Evolutionary conservation across 768 basidiomycete genomes (phyloP), one percentile per base, ranked within the genome.

Genomic region (Rubroboletus satanas): DNA sequence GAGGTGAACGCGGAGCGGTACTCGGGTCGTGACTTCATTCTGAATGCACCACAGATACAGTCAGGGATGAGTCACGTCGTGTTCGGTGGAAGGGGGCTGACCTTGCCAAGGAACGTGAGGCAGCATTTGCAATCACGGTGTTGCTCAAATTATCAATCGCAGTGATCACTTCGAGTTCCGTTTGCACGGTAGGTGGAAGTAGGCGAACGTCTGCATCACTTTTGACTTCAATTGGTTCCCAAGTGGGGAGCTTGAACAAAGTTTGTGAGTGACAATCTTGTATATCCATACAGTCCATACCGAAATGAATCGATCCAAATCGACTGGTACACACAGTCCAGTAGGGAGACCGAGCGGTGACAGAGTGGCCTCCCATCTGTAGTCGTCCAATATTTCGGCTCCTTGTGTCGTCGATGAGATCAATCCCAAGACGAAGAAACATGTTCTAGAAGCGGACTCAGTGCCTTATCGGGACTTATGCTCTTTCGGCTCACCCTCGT

Each of bases 141-240:
- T 99, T 99, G 29, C 89, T 87, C 39, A 99, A 77, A 67, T 98
- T 98, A 63, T 93, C 88, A 47, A 99, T 90, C 5, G 92, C 90
- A 5, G 88, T 87, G 62, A 95, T 80, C 29, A 92, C 86, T 62
- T 96, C 92, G 5, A 84, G 77, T 63, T 98, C 95, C 36, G 81
- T 74, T 57, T 85, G 83, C 7, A 82, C 75, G 0, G 80, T 79
- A 9, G 90, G 84, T 5, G 87, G 83, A 54, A 83, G 74, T 29
- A 95, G 70, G 3, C 81, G 83, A 54, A 73, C 54, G 70, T 80
- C 54, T 47, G 73, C 62, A 33, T 68, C 66, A 33, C 69, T 61
- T 35, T 63, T 66, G 31, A 62, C 56, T 12, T 73, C 62, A 1
- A 75, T 64, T 8, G 70, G 63, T 46, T 77, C 71, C 90, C 90